phyloP scores from a whole-genome alignment of 1,284 basidiomycete genomes.

The Acaromyces ingoldii region DNA sequence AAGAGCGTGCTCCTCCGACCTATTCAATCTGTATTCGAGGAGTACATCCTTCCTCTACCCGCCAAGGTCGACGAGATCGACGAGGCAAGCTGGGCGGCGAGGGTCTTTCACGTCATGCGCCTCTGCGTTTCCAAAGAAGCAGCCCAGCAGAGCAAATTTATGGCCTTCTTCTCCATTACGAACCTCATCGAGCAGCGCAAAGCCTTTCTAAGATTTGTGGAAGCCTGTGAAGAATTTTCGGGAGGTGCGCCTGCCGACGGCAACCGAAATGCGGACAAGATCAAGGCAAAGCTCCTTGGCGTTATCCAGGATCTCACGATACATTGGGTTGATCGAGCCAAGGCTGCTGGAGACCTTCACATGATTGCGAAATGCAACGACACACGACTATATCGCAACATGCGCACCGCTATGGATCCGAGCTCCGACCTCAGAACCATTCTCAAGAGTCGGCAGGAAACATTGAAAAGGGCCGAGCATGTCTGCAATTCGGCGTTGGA shows the following conservation, averaged over 20 bases:
- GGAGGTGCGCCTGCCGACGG: constrained; percentile 73
- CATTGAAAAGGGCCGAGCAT: constrained; percentile 25
- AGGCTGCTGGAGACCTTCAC: constrained; percentile 71
- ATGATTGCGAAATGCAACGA: constrained; percentile 84
- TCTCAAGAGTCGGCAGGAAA: constrained; percentile 59
- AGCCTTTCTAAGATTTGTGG: constrained; percentile 27
- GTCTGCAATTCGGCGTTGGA: constrained; percentile 16
- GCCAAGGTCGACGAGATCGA: constrained; percentile 58
- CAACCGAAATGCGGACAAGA: constrained; percentile 58
- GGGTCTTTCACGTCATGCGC: constrained; percentile 69
- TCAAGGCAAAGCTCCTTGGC: constrained; percentile 31
- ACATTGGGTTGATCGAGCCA: constrained; percentile 60
- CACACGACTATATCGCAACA: constrained; percentile 72
- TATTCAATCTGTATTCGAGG: constrained; percentile 57
- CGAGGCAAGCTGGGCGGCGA: constrained; percentile 78
- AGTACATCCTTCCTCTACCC: constrained; percentile 77
- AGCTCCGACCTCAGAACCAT: constrained; percentile 75
- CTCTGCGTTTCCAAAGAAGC: constrained; percentile 65
- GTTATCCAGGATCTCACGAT: constrained; percentile 18
- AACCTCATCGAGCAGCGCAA: constrained; percentile 28
- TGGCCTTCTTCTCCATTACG: constrained; percentile 62
- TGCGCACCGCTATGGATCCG: constrained; percentile 74
- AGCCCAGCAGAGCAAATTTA: too few species aligned
- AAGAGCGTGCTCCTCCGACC: background rate
- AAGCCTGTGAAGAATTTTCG: constrained; percentile 39